Conservation (phyloP, 129 eudicot genomes). For the Smallanthus sonchifolius region DNA sequence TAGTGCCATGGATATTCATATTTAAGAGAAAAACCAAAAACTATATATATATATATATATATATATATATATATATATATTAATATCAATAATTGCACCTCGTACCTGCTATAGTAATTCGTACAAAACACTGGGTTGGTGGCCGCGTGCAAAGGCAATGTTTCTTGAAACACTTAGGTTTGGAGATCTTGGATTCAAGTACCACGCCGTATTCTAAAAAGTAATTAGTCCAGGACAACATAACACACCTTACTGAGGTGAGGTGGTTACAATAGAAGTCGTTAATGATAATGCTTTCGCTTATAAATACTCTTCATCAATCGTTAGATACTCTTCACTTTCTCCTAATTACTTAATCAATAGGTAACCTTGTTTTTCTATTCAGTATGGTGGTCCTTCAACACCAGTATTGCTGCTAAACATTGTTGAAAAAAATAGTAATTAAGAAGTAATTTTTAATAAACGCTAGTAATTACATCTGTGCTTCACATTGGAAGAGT, state of each 20-base stretch:
- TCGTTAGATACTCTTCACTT: not conserved
- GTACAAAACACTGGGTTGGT: no score
- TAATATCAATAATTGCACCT: not conserved
- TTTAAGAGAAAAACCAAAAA: no score
- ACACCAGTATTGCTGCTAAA: not conserved
- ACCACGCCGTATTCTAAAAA: no score
- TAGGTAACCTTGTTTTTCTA: not conserved
- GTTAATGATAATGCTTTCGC: not conserved
- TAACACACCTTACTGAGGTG: not conserved
- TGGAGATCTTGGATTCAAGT: no score
- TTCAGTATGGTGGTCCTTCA: no score
- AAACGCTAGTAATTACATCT: no score
- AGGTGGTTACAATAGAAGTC: not conserved
- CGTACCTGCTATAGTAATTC: not conserved
- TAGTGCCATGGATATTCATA: not conserved
- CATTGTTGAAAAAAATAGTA: not conserved
- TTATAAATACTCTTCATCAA: not conserved
- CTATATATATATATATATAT: no score
- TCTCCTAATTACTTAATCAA: not conserved
- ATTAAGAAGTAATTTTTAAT: no score
- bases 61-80: no score
- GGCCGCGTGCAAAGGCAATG: no score
- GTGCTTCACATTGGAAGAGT: no score
- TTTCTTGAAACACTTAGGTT: no score
- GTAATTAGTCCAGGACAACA: not conserved